Base-by-base conservation (phyloP, 306 rosid species). In the Alnus rubra region DNA sequence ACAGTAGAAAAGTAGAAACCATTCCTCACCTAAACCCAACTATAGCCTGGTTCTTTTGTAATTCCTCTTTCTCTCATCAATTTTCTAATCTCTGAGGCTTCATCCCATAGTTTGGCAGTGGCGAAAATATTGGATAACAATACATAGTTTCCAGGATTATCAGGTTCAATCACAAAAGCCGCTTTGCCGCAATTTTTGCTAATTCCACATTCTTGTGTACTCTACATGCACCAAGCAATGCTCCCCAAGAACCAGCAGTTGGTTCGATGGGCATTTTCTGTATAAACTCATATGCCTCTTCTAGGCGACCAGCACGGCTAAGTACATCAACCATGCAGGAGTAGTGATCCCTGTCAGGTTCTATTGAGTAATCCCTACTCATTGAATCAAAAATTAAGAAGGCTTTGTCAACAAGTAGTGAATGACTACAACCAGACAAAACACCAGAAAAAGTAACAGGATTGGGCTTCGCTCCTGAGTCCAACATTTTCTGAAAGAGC, bases 341-440 rank as follows among this genome's bases (percentile, higher is more conserved):
- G 64, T 85, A 87, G 67, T 89, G 93, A 78, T 64, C 86, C 45
- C 80, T 81, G 82, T 83, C 82, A 55, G 93, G 87, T 63, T 81
- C 86, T 47, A 86, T 60, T 4, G 55, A 81, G 84, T 87, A 81
- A 85, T 81, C 86, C 80, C 79, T 83, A 77, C 28, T 69, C 90
- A 87, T 89, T 42, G 89, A 89, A 72, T 81, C 52, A 58, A 89
- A 87, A 47, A 85, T 79, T 42, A 45, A 47, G 16, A 82, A 65
- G 70, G 89, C 90, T 74, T 87, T 83, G 14, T 85, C 89, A 52
- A 87, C 90, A 30, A 87, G 75, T 68, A 76, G 64, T 37, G 92
- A 87, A 82, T 89, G 92, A 74, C 92, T 85, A 85, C 92, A 87
- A 70, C 92, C 89, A 44, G 88, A 87, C 65, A 89, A 63, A 71